Evolutionary conservation across 2,329 filamentous ascomycete species (phyloP).

Genomic region (Colletotrichum siamense): DNA sequence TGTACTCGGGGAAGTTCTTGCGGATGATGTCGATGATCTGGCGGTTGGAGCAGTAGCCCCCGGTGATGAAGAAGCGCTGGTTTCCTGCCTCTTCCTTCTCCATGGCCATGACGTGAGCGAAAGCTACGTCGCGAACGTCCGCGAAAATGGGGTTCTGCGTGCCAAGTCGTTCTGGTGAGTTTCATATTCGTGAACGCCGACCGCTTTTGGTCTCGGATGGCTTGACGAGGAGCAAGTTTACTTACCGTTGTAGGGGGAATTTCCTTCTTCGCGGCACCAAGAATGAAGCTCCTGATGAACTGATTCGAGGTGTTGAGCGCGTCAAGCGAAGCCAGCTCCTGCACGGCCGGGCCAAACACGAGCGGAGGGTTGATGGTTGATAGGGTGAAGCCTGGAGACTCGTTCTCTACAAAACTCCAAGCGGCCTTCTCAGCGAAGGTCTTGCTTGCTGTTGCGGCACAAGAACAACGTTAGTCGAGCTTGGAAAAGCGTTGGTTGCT

Average conservation of each 20-base stretch:
- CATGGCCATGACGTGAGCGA: not conserved
- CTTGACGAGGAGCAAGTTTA: not conserved
- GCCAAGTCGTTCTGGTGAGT: not conserved
- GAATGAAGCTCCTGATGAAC: not conserved
- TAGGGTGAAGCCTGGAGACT: constrained; percentile 52
- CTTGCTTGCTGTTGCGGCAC: constrained; percentile 49
- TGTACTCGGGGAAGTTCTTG: not conserved
- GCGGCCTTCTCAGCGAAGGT: constrained; percentile 56
- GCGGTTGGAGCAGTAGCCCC: not conserved
- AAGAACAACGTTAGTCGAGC: constrained; percentile 45
- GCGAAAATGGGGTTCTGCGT: not conserved
- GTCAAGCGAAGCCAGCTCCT: constrained; percentile 49
- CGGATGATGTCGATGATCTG: not conserved
- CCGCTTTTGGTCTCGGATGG: not conserved
- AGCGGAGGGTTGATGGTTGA: constrained; percentile 60
- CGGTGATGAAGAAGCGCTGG: not conserved
- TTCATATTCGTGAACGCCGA: not conserved
- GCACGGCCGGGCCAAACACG: constrained; percentile 58
- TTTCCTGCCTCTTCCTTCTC: not conserved
- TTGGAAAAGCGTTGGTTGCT: constrained; percentile 29
- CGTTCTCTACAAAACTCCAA: constrained; percentile 52
- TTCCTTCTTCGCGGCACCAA: not conserved
- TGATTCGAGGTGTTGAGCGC: constrained; percentile 56
- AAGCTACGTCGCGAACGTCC: not conserved
- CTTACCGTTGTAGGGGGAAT: not conserved